These are phyloP conservation scores for Schizochytrium sp. DNA, from an alignment of 108 stramenopile species.

Conservation along the genomic window DNA sequence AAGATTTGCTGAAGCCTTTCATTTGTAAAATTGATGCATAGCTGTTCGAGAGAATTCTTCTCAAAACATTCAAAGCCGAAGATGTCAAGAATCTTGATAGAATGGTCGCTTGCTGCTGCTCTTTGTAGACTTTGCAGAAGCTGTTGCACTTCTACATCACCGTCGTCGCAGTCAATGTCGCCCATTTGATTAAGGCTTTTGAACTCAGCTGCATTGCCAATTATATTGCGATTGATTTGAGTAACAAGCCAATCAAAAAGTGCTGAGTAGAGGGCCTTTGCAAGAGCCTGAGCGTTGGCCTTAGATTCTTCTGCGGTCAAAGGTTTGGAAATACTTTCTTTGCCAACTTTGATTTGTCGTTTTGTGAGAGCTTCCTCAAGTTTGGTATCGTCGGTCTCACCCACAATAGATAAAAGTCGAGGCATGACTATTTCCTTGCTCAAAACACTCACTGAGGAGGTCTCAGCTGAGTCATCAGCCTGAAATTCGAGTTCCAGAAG, in stretches of 20 bases:
- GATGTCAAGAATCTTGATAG: conserved; percentile 75
- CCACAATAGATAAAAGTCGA: background rate
- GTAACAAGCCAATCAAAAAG: conserved; percentile 75
- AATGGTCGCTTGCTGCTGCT: background rate
- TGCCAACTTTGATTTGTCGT: conserved; percentile 2
- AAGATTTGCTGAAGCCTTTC: conserved; percentile 73
- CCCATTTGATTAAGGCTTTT: too few relatives aligned
- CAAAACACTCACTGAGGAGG: background rate
- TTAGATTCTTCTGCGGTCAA: conserved; percentile 4
- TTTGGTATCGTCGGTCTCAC: conserved; percentile 27
- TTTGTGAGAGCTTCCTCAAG: conserved; percentile 3
- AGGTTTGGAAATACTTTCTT: conserved; percentile 50
- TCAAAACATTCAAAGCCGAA: conserved; percentile 79
- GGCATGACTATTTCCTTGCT: background rate
- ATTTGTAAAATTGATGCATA: conserved; percentile 77
- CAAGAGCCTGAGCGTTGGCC: conserved; percentile 70
- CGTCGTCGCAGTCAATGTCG: background rate
- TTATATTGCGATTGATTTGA: conserved; percentile 67
- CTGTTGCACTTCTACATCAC: background rate
- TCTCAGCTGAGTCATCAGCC: background rate
- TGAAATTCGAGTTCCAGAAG: conserved; percentile 18
- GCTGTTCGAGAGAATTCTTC: conserved; percentile 74
- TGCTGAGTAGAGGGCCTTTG: conserved; percentile 71
- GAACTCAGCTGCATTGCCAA: conserved; percentile 60
- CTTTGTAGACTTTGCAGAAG: conserved; percentile 19